Evolutionary conservation across 768 basidiomycete genomes (phyloP).

Genomic region (Suillus subluteus): DNA sequence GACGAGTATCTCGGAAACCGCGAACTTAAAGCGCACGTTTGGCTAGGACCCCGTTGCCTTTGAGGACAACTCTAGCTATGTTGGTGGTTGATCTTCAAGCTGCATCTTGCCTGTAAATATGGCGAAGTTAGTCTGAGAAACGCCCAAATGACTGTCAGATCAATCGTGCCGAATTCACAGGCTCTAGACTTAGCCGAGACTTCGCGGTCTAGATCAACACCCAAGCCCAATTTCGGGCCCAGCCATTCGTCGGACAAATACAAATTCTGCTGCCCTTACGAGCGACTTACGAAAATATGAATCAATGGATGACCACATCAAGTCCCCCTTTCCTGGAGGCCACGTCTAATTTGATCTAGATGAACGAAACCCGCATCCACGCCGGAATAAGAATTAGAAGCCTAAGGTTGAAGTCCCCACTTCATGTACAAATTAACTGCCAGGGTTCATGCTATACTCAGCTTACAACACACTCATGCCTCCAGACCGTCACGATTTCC

Average conservation of each 20-base stretch:
- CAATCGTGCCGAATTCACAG: constrained; percentile 21
- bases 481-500: not conserved
- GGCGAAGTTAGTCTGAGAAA: constrained; percentile 14
- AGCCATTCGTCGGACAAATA: constrained; percentile 9
- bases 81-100: constrained; percentile 16
- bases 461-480: constrained; percentile 14
- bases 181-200: constrained; percentile 31
- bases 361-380: constrained; percentile 1
- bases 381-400: constrained; percentile 4
- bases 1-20: constrained; percentile 15
- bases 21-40: constrained; percentile 10
- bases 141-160: constrained; percentile 17
- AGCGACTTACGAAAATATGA: constrained; percentile 13
- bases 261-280: constrained; percentile 6
- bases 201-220: constrained; percentile 13
- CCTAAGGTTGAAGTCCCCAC: not conserved
- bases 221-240: not conserved
- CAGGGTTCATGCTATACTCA: constrained; percentile 9
- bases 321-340: constrained; percentile 7
- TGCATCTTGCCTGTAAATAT: constrained; percentile 21
- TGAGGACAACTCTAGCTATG: not conserved
- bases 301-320: constrained; percentile 5
- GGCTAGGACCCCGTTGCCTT: not conserved
- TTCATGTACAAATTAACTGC: constrained; percentile 16
- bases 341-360: constrained; percentile 8